Evolutionary conservation across 2,329 filamentous ascomycete genomes (phyloP), one percentile per base, ranked within the genome.

Genomic region (Tolypocladium ovalisporum): DNA sequence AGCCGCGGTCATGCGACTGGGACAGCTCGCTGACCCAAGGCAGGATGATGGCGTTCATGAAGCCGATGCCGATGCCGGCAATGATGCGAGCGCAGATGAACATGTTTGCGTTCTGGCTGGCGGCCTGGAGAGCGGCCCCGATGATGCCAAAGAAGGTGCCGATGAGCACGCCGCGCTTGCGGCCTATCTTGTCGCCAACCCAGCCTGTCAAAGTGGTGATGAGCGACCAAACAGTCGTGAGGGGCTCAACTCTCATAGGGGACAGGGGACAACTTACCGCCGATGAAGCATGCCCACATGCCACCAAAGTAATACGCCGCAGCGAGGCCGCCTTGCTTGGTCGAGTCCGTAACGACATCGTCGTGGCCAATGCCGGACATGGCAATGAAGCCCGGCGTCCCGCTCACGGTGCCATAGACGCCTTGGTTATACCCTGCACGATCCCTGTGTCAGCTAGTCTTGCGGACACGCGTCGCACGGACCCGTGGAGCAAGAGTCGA

Each of bases 241-340:
- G n/a, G n/a, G n/a, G 6, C 34, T 57, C 6, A 40, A 15, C 1
- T 15, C 19, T 27, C 4, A 27, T 15, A 10, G 12, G 17, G 40
- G 9, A n/a, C n/a, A n/a, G n/a, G n/a, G n/a, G n/a, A n/a, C n/a
- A n/a, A 12, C 58, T 34, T 54, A 61, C 63, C 77, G 13, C 77
- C 78, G 13, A 70, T 64, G 61, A 80, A 79, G 62, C 77, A 79
- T 15, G 76, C 78, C 55, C 76, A 74, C 57, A 80, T 77, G 22
- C 71, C 73, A 6, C 79, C 79, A 29, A 81, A 68, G 61, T 81
- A 81, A 62, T 81, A 81, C 2, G 78, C 70, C n/a, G 77, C 76
- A 22, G 78, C 76, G 52, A 81, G 74, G 40, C 79, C 79, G 9
- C 79, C 79, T 63, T 80, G 75, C 58, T 79, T 75, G 3, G 74